These are phyloP conservation scores for Ophiocordyceps camponoti-rufipedis DNA, from an alignment of 2,329 filamentous ascomycete species.

Conservation along the genomic window DNA sequence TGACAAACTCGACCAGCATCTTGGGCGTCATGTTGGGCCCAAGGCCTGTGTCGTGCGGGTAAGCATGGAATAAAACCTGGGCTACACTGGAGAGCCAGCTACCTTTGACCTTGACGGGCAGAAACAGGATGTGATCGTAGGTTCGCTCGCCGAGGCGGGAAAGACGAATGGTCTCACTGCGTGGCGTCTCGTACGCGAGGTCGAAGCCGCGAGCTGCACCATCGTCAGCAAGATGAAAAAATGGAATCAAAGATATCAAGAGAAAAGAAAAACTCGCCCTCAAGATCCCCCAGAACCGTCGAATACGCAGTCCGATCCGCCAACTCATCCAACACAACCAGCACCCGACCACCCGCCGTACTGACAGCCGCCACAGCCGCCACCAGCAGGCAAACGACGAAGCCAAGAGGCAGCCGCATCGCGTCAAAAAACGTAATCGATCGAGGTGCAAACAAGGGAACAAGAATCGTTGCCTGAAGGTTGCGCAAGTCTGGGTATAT, in stretches of 20 bases:
- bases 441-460: background rate
- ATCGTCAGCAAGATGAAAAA: background rate
- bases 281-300: constrained; percentile 57
- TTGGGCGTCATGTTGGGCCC: constrained; percentile 78
- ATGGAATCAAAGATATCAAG: too few species aligned
- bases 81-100: background rate
- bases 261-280: constrained; percentile 28
- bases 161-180: constrained; percentile 57
- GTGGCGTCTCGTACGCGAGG: constrained; percentile 66
- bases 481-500: background rate
- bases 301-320: constrained; percentile 69
- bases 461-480: background rate
- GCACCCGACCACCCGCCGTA: constrained; percentile 57
- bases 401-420: constrained; percentile 61
- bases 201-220: constrained; percentile 61
- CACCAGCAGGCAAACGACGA: constrained; percentile 48
- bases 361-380: constrained; percentile 59
- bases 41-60: constrained; percentile 36
- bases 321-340: constrained; percentile 73
- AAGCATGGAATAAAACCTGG: constrained; percentile 1
- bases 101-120: constrained; percentile 87
- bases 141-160: constrained; percentile 74
- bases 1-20: constrained; percentile 76
- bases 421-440: background rate
- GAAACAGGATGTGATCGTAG: constrained; percentile 80